phyloP scores from a whole-genome alignment of 108 stramenopile genomes.

The Parmales sp. region DNA sequence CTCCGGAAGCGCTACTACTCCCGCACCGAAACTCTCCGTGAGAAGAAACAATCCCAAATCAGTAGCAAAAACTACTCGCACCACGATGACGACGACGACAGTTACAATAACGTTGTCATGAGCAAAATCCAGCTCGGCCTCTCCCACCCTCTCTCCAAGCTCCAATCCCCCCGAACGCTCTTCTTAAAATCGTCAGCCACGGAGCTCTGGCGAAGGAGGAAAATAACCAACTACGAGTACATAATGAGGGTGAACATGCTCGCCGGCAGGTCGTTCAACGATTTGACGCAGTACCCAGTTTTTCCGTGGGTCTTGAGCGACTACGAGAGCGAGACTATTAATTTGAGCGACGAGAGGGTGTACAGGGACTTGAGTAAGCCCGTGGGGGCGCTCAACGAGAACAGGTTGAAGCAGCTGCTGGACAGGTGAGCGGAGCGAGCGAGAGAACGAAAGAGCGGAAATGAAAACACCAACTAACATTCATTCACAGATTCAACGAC shows the following conservation, averaged over 20 bases:
- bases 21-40: too few species aligned
- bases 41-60: too few species aligned
- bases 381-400: conserved; percentile 78
- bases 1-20: too few species aligned
- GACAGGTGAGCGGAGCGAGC: too few species aligned
- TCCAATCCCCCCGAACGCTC: conserved; percentile 56
- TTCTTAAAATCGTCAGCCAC: conserved; percentile 59
- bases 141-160: conserved; percentile 32
- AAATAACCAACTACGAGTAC: conserved; percentile 71
- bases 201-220: conserved; percentile 60
- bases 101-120: too few species aligned
- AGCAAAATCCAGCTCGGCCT: too few species aligned
- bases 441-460: too few species aligned
- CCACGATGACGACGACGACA: too few species aligned
- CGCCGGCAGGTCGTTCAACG: conserved; percentile 89
- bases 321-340: conserved; percentile 59
- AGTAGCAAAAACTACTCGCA: too few species aligned
- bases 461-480: too few species aligned
- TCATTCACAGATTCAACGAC: conserved; percentile 61
- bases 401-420: conserved; percentile 52
- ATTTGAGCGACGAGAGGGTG: conserved; percentile 57
- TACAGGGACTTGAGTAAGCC: conserved; percentile 87
- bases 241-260: conserved; percentile 80
- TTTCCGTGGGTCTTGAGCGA: conserved; percentile 93
- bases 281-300: conserved; percentile 88